phyloP scores from a whole-genome alignment of 495 filamentous ascomycete genomes.

The Cladorrhinum samala region DNA sequence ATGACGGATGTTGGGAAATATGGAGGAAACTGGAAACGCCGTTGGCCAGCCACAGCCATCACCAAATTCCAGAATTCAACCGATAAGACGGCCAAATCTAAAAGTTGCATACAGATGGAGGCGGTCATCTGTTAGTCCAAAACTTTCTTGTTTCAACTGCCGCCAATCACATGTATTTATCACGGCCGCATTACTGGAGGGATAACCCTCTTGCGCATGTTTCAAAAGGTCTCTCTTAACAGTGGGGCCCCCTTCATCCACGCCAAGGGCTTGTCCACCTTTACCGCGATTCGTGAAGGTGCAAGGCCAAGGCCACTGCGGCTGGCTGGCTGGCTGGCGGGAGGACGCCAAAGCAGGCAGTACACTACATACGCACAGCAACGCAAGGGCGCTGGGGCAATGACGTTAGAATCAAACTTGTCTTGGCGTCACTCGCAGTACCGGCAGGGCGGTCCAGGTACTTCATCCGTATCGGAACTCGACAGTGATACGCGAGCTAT shows the following conservation, averaged over 20 bases:
- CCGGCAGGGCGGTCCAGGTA: neutral
- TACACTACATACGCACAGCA: neutral
- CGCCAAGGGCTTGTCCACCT: conserved; percentile 1
- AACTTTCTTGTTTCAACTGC: neutral
- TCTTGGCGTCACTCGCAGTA: neutral
- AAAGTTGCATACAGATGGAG: neutral
- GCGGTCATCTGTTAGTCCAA: neutral
- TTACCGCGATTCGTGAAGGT: too few species aligned
- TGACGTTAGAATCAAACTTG: neutral
- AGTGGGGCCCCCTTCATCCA: neutral
- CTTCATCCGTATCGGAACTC: too few species aligned
- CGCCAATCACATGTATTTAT: too few species aligned
- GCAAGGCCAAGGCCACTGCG: neutral
- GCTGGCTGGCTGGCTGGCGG: neutral
- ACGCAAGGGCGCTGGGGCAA: neutral
- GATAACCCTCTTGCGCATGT: too few species aligned
- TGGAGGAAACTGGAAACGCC: neutral
- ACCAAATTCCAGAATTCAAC: neutral
- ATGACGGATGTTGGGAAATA: neutral
- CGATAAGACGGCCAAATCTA: neutral
- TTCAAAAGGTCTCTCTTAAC: neutral
- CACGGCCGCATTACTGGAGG: too few species aligned
- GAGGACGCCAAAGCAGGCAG: neutral
- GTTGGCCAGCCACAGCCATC: neutral
- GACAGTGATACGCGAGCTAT: too few species aligned